These are phyloP conservation scores for Allium fistulosum DNA, from an alignment of 106 monocot genomes.

Conservation along the genomic window DNA sequence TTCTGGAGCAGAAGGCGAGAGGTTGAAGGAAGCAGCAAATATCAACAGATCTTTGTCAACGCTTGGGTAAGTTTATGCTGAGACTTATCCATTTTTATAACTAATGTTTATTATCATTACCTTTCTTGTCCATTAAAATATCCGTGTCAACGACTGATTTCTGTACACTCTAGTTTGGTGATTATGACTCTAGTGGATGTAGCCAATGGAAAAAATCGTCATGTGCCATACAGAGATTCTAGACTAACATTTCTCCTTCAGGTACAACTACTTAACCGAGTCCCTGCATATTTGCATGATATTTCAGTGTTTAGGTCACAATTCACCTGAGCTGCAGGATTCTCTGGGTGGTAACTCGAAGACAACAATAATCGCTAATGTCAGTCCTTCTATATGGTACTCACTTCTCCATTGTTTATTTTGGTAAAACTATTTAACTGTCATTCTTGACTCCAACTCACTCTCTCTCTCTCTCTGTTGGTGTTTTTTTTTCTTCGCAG, in stretches of 20 bases:
- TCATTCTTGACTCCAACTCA: background rate
- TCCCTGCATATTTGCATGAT: background rate
- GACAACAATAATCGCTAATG: conserved; percentile 63
- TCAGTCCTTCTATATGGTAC: conserved; percentile 72
- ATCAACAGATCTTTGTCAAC: conserved; percentile 83
- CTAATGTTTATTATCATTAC: background rate
- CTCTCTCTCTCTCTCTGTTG: conserved; percentile 7
- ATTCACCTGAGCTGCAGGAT: conserved; percentile 30
- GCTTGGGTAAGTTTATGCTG: conserved; percentile 38
- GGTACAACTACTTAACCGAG: conserved; percentile 14
- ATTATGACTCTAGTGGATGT: conserved; percentile 73
- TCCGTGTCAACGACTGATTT: too few species aligned
- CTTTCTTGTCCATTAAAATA: too few species aligned
- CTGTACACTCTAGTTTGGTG: conserved; percentile 31
- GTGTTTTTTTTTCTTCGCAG: conserved; percentile 28
- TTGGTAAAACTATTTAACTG: background rate
- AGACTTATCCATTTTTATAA: background rate
- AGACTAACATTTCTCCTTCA: conserved; percentile 77
- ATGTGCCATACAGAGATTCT: conserved; percentile 75
- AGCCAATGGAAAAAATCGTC: conserved; percentile 61
- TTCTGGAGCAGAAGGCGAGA: conserved; percentile 73
- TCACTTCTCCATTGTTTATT: background rate
- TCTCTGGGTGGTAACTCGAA: conserved; percentile 83
- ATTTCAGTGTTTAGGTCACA: background rate
- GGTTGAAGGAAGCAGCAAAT: conserved; percentile 75